phyloP scores from a whole-genome alignment of 2,329 filamentous ascomycete genomes.

The Botryotinia calthae region DNA sequence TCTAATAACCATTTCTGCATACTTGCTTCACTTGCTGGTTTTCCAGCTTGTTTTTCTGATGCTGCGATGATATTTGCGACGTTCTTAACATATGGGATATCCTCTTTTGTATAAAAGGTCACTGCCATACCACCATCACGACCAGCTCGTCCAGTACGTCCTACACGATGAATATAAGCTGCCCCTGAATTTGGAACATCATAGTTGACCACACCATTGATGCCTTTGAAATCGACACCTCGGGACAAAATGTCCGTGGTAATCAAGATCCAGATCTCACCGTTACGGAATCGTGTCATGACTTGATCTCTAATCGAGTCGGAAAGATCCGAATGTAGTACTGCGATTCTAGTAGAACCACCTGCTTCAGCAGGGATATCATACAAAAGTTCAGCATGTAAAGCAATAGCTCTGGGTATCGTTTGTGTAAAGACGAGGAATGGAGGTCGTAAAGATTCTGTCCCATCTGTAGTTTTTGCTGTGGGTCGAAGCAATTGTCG shows the following conservation, averaged over 20 bases:
- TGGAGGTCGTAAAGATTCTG: slow-evolving; percentile 65
- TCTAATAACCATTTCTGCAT: slow-evolving; percentile 86
- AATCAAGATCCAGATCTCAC: slow-evolving; percentile 94
- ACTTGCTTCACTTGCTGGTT: slow-evolving; percentile 49
- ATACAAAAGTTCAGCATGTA: slow-evolving; percentile 88
- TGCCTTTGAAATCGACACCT: slow-evolving; percentile 89
- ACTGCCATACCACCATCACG: slow-evolving; percentile 84
- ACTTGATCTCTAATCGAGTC: slow-evolving; percentile 72
- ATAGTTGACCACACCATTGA: slow-evolving; percentile 97
- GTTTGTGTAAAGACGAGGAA: slow-evolving; percentile 97
- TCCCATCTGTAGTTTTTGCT: slow-evolving; percentile 51
- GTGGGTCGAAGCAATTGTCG: slow-evolving; percentile 84
- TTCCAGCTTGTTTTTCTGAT: slow-evolving; percentile 69
- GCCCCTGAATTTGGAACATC: slow-evolving; percentile 91
- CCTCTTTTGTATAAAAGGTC: slow-evolving; percentile 93
- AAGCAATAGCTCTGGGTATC: slow-evolving; percentile 81
- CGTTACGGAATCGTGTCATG: slow-evolving; percentile 85
- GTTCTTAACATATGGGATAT: slow-evolving; percentile 83
- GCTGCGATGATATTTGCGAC: slow-evolving; percentile 89
- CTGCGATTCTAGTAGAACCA: slow-evolving; percentile 78
- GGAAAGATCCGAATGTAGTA: slow-evolving; percentile 83
- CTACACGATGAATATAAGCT: slow-evolving; percentile 89
- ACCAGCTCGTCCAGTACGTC: slow-evolving; percentile 85
- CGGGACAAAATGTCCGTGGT: slow-evolving; percentile 91
- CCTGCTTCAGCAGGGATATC: slow-evolving; percentile 89